Percentiles rank a stretch among this genome's conserved stretches.
phyloP scores from a whole-genome alignment of 106 monocot genomes.

The Dioscorea dumetorum region DNA sequence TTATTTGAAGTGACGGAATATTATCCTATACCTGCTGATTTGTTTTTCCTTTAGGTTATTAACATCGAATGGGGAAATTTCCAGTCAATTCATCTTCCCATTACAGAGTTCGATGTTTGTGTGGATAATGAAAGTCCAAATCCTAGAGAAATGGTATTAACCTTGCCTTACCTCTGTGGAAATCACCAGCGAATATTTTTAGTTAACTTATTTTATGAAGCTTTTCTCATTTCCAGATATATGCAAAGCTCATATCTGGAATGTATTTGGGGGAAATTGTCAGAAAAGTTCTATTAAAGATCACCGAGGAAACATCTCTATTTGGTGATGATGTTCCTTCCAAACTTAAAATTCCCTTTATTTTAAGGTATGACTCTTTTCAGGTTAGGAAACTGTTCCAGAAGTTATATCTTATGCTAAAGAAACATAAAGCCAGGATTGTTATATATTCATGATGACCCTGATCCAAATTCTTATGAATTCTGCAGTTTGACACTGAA shows the following conservation, averaged over 20 bases:
- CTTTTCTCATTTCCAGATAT: conserved; percentile 15
- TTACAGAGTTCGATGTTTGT: conserved; percentile 35
- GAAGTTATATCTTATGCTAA: too few species aligned
- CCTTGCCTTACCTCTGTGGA: not conserved
- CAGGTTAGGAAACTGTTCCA: not conserved
- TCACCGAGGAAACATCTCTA: conserved; percentile 24
- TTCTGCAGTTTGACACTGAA: too few species aligned
- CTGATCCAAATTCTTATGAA: too few species aligned
- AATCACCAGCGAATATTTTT: not conserved
- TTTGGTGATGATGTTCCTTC: conserved; percentile 32
- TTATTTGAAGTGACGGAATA: not conserved
- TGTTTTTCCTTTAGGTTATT: conserved; percentile 23
- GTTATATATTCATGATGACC: too few species aligned
- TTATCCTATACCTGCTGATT: too few species aligned
- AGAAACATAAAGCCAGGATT: too few species aligned
- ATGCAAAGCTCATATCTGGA: conserved; percentile 36
- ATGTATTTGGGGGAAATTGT: conserved; percentile 50
- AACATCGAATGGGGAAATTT: conserved; percentile 62
- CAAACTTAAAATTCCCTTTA: conserved; percentile 24
- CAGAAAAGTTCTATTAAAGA: conserved; percentile 27
- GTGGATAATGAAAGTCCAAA: conserved; percentile 44
- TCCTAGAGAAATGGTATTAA: conserved; percentile 32
- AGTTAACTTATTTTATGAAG: not conserved
- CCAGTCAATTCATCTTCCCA: conserved; percentile 31
- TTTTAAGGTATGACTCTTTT: conserved; percentile 17